A percentile compares a stretch with the other conserved stretches of the same genome.
Evolutionary conservation across 345 rosid genomes (phyloP).

Genomic region (Brassica carinata): DNA sequence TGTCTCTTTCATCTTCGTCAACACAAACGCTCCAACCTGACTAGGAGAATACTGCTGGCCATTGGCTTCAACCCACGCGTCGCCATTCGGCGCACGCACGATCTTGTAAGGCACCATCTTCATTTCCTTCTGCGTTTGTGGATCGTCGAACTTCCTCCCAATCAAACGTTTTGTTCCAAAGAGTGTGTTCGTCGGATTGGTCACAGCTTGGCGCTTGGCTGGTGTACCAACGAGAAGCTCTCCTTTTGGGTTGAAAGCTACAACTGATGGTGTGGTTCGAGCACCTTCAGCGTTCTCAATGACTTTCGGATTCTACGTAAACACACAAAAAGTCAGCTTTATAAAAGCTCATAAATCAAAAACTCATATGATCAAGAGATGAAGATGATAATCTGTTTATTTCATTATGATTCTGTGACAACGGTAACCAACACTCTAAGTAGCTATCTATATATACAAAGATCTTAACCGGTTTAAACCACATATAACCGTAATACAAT

Average conservation of each 20-base stretch:
- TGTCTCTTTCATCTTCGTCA: slow-evolving; percentile 91
- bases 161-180: slow-evolving; percentile 84
- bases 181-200: slow-evolving; percentile 78
- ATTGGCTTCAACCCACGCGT: slow-evolving; percentile 90
- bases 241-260: slow-evolving; percentile 75
- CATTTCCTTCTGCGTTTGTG: slow-evolving; percentile 84
- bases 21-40: slow-evolving; percentile 77
- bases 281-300: slow-evolving; percentile 93
- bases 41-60: slow-evolving; percentile 90
- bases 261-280: slow-evolving; percentile 92
- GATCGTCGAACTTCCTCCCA: slow-evolving; percentile 77
- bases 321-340: background rate
- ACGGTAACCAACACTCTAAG: too few species aligned
- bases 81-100: slow-evolving; percentile 87
- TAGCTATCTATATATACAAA: too few species aligned
- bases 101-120: slow-evolving; percentile 89
- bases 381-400: too few species aligned
- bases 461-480: too few species aligned
- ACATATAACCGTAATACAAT: too few species aligned
- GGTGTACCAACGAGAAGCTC: slow-evolving; percentile 88
- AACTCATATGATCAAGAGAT: too few species aligned
- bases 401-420: too few species aligned
- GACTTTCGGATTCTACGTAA: slow-evolving; percentile 70
- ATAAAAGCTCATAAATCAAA: too few species aligned
- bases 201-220: slow-evolving; percentile 93